A percentile compares a stretch with the other conserved stretches of the same genome.
Conservation (phyloP, 768 basidiomycete species). For the Cystobasidium onofrii region DNA sequence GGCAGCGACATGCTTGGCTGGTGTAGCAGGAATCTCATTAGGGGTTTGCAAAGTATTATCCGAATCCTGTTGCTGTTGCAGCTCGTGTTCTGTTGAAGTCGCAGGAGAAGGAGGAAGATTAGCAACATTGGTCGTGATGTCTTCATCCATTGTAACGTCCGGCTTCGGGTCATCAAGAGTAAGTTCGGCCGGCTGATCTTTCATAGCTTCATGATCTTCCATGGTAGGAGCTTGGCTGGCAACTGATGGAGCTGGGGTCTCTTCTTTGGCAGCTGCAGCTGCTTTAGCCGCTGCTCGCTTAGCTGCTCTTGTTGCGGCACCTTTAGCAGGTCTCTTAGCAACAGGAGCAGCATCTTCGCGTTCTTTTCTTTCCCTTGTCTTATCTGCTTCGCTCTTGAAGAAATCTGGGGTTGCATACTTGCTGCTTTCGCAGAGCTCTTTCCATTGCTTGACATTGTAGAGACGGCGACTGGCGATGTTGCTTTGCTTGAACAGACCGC, state of each 20-base stretch:
- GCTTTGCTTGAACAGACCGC: conserved; percentile 75
- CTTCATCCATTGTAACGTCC: neutral
- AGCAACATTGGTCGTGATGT: neutral
- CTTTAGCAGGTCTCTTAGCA: neutral
- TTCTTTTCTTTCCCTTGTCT: conserved; percentile 45
- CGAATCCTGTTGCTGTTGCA: neutral
- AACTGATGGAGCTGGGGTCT: neutral
- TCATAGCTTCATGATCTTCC: neutral
- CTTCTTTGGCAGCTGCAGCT: neutral
- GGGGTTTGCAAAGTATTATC: neutral
- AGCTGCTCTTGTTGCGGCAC: conserved; percentile 29
- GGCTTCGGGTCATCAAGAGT: neutral
- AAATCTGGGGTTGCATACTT: conserved; percentile 60
- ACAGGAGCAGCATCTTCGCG: conserved; percentile 16
- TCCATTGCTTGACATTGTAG: conserved; percentile 83
- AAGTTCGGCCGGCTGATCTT: neutral
- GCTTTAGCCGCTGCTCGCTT: neutral
- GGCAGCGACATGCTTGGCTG: neutral
- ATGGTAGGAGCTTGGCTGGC: neutral
- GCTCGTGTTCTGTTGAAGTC: neutral
- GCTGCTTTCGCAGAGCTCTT: conserved; percentile 62
- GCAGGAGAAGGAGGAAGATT: neutral
- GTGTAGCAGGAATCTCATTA: neutral
- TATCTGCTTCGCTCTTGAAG: conserved; percentile 39
- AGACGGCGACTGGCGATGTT: conserved; percentile 79